Evolutionary conservation across 176 grass and related monocot genomes (phyloP).

Genomic region (Carex myosuroides): DNA sequence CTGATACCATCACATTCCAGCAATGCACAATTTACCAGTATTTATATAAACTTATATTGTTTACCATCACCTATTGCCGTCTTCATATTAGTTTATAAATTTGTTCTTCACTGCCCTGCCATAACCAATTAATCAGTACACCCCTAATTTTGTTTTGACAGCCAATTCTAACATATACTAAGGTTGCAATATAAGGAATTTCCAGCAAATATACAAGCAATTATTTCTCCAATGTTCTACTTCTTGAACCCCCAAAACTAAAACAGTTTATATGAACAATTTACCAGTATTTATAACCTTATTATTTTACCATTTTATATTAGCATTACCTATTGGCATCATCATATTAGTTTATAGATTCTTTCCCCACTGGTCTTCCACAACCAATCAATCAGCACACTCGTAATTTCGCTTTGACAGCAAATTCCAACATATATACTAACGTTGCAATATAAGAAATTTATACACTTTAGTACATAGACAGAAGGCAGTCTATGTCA

Average conservation of each 20-base stretch:
- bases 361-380: neutral
- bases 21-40: neutral
- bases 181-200: neutral
- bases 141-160: neutral
- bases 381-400: neutral
- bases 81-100: neutral
- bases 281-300: too few species aligned
- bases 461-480: neutral
- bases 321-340: neutral
- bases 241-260: neutral
- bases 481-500: neutral
- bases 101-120: neutral
- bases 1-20: neutral
- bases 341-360: neutral
- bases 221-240: neutral
- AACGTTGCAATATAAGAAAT: neutral
- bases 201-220: neutral
- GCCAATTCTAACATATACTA: neutral
- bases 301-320: neutral
- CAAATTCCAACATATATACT: neutral
- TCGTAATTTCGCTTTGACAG: neutral
- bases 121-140: neutral
- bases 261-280: neutral
- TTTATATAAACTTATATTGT: neutral
- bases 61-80: neutral